Evolutionary conservation across 495 filamentous ascomycete species (phyloP).

Genomic region (Sabuloglossum arenarium): DNA sequence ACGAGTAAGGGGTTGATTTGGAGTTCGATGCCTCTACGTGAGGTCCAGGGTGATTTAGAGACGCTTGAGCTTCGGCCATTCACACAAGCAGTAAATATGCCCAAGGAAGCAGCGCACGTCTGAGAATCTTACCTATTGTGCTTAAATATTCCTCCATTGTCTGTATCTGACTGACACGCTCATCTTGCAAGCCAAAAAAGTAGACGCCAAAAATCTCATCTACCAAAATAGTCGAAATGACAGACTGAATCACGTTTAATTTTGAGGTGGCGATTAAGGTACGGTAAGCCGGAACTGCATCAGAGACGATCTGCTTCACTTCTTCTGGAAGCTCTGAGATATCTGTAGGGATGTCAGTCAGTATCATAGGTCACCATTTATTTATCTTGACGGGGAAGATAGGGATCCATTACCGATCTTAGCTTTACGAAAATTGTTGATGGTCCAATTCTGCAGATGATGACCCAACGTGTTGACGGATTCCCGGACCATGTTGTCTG

Average conservation of each 20-base stretch:
- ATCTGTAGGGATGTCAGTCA: conserved; percentile 14
- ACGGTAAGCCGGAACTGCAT: conserved; percentile 28
- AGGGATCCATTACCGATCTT: conserved; percentile 24
- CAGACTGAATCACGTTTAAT: conserved; percentile 29
- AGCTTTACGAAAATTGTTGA: conserved; percentile 29
- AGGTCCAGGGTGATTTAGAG: no score
- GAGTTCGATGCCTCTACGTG: no score
- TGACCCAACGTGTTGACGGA: conserved; percentile 27
- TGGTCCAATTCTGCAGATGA: conserved; percentile 36
- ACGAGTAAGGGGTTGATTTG: no score
- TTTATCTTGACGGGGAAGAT: background rate
- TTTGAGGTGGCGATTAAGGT: conserved; percentile 25
- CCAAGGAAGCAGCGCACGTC: background rate
- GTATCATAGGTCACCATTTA: background rate
- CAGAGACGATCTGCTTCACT: conserved; percentile 18
- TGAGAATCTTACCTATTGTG: conserved; percentile 20
- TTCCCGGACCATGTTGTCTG: conserved; percentile 31
- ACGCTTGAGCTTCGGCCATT: no score
- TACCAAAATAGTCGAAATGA: conserved; percentile 28
- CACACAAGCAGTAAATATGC: conserved; percentile 1
- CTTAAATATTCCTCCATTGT: conserved; percentile 24
- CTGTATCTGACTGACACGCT: conserved; percentile 20
- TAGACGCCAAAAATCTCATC: conserved; percentile 29
- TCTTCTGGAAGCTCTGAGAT: conserved; percentile 15
- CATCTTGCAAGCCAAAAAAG: conserved; percentile 27